Percentiles rank a stretch among this genome's conserved stretches.
Evolutionary conservation across 2,329 filamentous ascomycete genomes (phyloP).

Genomic region (Leptoxyphium fumago): DNA sequence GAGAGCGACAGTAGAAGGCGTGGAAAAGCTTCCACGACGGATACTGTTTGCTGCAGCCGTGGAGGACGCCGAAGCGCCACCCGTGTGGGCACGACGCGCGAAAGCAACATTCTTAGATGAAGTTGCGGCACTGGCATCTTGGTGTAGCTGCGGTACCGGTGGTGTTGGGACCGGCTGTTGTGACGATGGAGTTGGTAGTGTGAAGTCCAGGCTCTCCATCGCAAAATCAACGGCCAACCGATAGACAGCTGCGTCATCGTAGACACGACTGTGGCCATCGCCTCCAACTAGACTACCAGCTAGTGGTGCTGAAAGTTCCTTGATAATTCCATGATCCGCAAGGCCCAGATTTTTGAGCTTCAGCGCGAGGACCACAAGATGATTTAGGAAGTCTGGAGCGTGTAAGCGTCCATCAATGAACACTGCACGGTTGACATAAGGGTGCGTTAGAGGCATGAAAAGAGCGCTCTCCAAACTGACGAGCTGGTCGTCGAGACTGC

Average conservation of each 20-base stretch:
- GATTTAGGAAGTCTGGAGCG: conserved; percentile 82
- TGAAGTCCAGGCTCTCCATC: conserved; percentile 29
- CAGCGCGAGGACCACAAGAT: conserved; percentile 81
- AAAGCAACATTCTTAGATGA: conserved; percentile 10
- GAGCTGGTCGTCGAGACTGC: conserved; percentile 92
- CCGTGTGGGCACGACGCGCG: conserved; percentile 11
- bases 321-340: conserved; percentile 81
- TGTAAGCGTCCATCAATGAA: conserved; percentile 90
- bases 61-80: conserved; percentile 14
- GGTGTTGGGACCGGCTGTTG: not conserved
- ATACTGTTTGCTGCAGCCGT: conserved; percentile 19
- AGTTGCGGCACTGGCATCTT: conserved; percentile 2
- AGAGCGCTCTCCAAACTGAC: conserved; percentile 88
- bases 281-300: conserved; percentile 84
- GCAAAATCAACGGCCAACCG: conserved; percentile 38
- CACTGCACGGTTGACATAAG: conserved; percentile 87
- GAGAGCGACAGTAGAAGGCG: conserved; percentile 4
- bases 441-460: conserved; percentile 72
- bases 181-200: not conserved
- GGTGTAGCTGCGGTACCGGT: conserved; percentile 1
- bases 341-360: conserved; percentile 89
- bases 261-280: conserved; percentile 84
- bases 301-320: conserved; percentile 74
- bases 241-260: conserved; percentile 80
- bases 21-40: conserved; percentile 17